Conservation (phyloP, 257 asterid species). For the Datura wrightii region DNA sequence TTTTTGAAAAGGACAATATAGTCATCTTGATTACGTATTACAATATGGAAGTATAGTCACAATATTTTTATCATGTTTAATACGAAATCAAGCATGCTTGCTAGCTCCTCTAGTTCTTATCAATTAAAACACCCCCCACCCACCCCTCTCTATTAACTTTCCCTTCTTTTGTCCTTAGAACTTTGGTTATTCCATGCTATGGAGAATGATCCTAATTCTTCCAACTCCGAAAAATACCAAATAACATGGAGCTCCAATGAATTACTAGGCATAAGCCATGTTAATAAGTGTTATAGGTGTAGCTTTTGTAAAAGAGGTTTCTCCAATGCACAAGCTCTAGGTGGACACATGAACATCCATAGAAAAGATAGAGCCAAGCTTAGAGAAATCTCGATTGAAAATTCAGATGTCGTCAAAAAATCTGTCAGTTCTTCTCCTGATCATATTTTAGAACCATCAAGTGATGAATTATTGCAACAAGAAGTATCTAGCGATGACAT, state of each 20-base stretch:
- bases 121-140: slow-evolving; percentile 25
- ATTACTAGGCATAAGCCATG: slow-evolving; percentile 29
- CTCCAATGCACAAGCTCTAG: slow-evolving; percentile 79
- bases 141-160: background rate
- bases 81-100: slow-evolving; percentile 56
- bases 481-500: slow-evolving; percentile 23
- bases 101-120: slow-evolving; percentile 29
- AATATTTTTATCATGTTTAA: slow-evolving; percentile 34
- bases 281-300: slow-evolving; percentile 51
- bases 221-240: slow-evolving; percentile 34
- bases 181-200: slow-evolving; percentile 30
- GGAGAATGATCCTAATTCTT: slow-evolving; percentile 45
- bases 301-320: slow-evolving; percentile 69
- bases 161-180: background rate
- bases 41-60: background rate
- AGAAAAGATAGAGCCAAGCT: slow-evolving; percentile 75
- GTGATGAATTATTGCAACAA: background rate
- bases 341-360: slow-evolving; percentile 87
- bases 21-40: slow-evolving; percentile 34
- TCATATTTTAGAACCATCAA: background rate
- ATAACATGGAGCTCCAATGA: slow-evolving; percentile 33
- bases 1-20: slow-evolving; percentile 26
- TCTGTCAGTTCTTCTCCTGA: background rate
- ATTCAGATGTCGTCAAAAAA: slow-evolving; percentile 25
- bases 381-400: slow-evolving; percentile 45